These are phyloP conservation scores for Camelina hispida DNA, from an alignment of 345 rosid genomes.

Conservation along the genomic window DNA sequence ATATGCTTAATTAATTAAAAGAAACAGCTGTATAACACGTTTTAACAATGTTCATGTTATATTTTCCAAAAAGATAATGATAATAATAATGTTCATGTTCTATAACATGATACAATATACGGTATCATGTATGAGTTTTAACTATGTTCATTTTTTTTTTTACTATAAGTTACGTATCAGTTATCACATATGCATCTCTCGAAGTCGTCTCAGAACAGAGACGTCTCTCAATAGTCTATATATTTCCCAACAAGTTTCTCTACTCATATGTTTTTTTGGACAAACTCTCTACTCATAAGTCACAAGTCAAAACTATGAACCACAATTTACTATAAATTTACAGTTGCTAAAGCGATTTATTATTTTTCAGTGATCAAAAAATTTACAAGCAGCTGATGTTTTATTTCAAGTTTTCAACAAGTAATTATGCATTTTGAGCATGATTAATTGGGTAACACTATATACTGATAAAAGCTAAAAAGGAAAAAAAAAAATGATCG, in stretches of 20 bases:
- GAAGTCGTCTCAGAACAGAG: background rate
- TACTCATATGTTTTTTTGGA: too few species aligned
- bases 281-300: background rate
- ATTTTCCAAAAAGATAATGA: too few species aligned
- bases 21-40: background rate
- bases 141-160: background rate
- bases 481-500: background rate
- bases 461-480: background rate
- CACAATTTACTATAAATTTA: background rate
- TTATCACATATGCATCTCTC: background rate
- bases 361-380: background rate
- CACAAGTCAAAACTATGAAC: background rate
- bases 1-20: background rate
- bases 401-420: background rate
- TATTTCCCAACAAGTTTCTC: background rate
- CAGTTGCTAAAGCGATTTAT: background rate
- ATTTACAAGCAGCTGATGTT: background rate
- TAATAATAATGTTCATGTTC: background rate
- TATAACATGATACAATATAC: background rate
- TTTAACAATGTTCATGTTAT: background rate
- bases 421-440: background rate
- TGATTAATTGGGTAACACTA: background rate
- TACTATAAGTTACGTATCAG: constrained; percentile 4
- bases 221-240: background rate
- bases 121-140: background rate